phyloP scores from a whole-genome alignment of 352 stramenopile species.

The Globisporangium nodosum region DNA sequence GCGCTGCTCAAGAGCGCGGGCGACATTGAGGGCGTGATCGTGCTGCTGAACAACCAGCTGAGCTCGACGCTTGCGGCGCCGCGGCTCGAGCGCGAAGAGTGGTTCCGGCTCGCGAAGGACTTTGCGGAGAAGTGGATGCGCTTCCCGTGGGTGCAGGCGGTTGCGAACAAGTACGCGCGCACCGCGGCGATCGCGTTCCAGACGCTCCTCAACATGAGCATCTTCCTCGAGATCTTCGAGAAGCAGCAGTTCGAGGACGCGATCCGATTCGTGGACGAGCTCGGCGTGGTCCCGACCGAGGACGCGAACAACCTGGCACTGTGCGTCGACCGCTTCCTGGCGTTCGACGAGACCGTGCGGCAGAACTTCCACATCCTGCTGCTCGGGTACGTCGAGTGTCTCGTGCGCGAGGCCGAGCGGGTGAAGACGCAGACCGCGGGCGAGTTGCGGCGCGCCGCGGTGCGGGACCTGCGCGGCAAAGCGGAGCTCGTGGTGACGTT shows the following conservation, averaged over 20 bases:
- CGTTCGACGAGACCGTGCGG: slow-evolving; percentile 74
- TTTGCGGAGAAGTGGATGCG: slow-evolving; percentile 87
- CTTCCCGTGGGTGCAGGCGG: slow-evolving; percentile 72
- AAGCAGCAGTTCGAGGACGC: slow-evolving; percentile 78
- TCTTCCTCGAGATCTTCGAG: slow-evolving; percentile 83
- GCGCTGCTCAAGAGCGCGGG: slow-evolving; percentile 73
- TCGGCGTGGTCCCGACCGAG: slow-evolving; percentile 65
- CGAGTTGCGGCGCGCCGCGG: slow-evolving; percentile 37
- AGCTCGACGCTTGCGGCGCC: slow-evolving; percentile 52
- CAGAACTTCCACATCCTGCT: slow-evolving; percentile 84
- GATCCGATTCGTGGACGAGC: slow-evolving; percentile 78
- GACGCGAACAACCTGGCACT: slow-evolving; percentile 49
- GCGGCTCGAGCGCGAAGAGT: slow-evolving; percentile 63
- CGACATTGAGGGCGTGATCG: slow-evolving; percentile 70
- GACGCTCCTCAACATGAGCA: slow-evolving; percentile 81
- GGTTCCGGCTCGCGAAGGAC: slow-evolving; percentile 76
- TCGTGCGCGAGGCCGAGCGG: slow-evolving; percentile 77
- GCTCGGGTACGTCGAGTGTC: slow-evolving; percentile 84
- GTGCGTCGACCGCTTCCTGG: slow-evolving; percentile 80
- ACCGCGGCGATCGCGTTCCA: slow-evolving; percentile 74
- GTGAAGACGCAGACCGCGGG: slow-evolving; percentile 64
- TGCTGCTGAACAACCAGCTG: slow-evolving; percentile 71
- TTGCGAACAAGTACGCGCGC: slow-evolving; percentile 69
- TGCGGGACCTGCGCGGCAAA: slow-evolving; percentile 60
- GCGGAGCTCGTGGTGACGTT: slow-evolving; percentile 84